phyloP scores from a whole-genome alignment of 1,284 basidiomycete species.

The Agaricales sp. region DNA sequence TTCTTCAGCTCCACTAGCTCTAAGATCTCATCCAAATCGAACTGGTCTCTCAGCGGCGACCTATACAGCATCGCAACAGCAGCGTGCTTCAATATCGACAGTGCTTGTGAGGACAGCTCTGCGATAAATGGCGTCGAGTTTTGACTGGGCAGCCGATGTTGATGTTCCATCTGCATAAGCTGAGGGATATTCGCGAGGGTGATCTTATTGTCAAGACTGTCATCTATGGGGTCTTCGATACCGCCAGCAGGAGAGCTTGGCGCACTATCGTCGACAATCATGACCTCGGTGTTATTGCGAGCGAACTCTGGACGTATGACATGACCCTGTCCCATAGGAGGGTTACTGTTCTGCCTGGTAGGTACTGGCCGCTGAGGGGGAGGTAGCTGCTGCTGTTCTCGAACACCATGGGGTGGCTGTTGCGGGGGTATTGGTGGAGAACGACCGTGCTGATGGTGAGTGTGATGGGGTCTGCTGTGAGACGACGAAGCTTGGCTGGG shows the following conservation, averaged over 20 bases:
- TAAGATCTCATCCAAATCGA: conserved; percentile 87
- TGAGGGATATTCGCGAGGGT: conserved; percentile 97
- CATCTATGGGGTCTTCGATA: conserved; percentile 25
- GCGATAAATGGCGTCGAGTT: conserved; percentile 74
- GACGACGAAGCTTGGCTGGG: conserved; percentile 15
- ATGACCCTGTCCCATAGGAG: conserved; percentile 28
- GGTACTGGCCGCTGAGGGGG: conserved; percentile 19
- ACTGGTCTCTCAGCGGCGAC: conserved; percentile 70
- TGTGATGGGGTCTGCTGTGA: conserved; percentile 12
- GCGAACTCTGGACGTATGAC: conserved; percentile 66
- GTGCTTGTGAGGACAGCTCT: conserved; percentile 77
- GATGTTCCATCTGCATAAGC: conserved; percentile 83
- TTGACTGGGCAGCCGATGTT: conserved; percentile 66
- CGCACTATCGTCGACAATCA: conserved; percentile 79
- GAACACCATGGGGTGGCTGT: conserved; percentile 19
- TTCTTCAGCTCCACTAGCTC: conserved; percentile 93
- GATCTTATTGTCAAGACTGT: conserved; percentile 63
- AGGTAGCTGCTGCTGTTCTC: conserved; percentile 24
- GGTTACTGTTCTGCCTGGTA: conserved; percentile 19
- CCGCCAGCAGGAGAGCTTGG: conserved; percentile 58
- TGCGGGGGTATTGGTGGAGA: conserved; percentile 13
- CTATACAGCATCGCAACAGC: conserved; percentile 77
- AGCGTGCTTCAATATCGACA: conserved; percentile 88
- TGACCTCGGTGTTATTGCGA: conserved; percentile 79
- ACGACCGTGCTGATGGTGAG: conserved; percentile 9